Evolutionary conservation across 2,329 filamentous ascomycete genomes (phyloP).

Genomic region (Neurospora sp.): DNA sequence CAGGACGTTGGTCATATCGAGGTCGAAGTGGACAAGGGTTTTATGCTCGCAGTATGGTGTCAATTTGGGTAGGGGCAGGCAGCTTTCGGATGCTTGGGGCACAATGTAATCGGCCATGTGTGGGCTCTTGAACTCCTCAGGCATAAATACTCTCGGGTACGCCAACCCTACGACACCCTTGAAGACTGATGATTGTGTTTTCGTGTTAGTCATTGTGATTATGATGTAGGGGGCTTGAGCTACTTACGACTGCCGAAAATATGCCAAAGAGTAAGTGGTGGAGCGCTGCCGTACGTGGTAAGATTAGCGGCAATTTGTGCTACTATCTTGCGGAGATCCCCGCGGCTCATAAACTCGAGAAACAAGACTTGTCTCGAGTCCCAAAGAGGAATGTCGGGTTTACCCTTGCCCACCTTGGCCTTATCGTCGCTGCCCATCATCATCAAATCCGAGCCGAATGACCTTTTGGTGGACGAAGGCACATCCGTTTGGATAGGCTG

Average conservation of each 20-base stretch:
- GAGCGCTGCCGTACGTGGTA: neutral
- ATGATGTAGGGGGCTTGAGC: neutral
- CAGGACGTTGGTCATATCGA: conserved; percentile 9
- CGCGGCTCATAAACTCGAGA: conserved; percentile 11
- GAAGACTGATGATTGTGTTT: conserved; percentile 1
- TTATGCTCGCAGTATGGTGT: neutral
- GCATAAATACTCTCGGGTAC: conserved; percentile 4
- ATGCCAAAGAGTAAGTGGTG: conserved; percentile 5
- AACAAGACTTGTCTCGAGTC: conserved; percentile 4
- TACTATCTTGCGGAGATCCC: conserved; percentile 3
- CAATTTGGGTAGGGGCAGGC: neutral
- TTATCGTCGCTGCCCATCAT: neutral
- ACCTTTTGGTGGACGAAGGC: neutral
- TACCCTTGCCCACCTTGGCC: conserved; percentile 2
- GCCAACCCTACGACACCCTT: conserved; percentile 8
- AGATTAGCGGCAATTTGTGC: neutral
- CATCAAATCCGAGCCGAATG: neutral
- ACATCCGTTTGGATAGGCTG: neutral
- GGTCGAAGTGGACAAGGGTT: conserved; percentile 9
- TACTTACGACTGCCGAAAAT: conserved; percentile 8
- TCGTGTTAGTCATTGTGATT: neutral
- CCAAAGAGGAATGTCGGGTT: conserved; percentile 3
- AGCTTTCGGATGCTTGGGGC: conserved; percentile 2
- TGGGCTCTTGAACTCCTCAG: neutral
- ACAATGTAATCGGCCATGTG: neutral